phyloP scores from a whole-genome alignment of 2,329 filamentous ascomycete species.

The Clonostachys byssicola region DNA sequence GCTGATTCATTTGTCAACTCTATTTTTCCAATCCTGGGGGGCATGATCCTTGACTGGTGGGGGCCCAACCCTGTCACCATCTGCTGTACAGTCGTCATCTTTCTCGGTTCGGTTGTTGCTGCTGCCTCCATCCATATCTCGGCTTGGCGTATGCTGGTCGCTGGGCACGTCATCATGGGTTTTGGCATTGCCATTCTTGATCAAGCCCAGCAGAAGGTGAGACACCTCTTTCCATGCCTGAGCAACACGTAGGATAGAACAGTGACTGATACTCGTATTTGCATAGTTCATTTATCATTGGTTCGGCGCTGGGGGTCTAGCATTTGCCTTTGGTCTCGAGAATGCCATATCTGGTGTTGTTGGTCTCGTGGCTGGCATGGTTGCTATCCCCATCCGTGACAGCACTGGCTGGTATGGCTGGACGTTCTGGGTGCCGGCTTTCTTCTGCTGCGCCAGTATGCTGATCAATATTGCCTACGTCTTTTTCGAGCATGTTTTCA shows the following conservation, averaged over 20 bases:
- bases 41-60: conserved; percentile 15
- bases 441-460: conserved; percentile 11
- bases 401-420: conserved; percentile 14
- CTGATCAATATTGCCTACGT: conserved; percentile 12
- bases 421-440: conserved; percentile 13
- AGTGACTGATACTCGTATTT: too few species aligned
- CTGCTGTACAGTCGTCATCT: conserved; percentile 10
- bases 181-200: conserved; percentile 14
- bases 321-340: conserved; percentile 14
- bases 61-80: conserved; percentile 11
- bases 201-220: conserved; percentile 11
- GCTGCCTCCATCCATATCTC: conserved; percentile 10
- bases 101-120: conserved; percentile 12
- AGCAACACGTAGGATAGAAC: too few species aligned
- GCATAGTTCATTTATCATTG: conserved; percentile 14
- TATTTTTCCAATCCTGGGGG: conserved; percentile 13
- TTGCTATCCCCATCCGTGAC: conserved; percentile 12
- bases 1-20: conserved; percentile 16
- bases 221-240: not conserved
- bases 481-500: conserved; percentile 8
- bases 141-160: conserved; percentile 10
- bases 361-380: conserved; percentile 13
- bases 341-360: conserved; percentile 12
- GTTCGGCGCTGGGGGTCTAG: conserved; percentile 12
- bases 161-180: conserved; percentile 13